Evolutionary conservation across 1,284 basidiomycete species (phyloP), one percentile per base, ranked within the genome.

Genomic region (Sporisorium graminicola): DNA sequence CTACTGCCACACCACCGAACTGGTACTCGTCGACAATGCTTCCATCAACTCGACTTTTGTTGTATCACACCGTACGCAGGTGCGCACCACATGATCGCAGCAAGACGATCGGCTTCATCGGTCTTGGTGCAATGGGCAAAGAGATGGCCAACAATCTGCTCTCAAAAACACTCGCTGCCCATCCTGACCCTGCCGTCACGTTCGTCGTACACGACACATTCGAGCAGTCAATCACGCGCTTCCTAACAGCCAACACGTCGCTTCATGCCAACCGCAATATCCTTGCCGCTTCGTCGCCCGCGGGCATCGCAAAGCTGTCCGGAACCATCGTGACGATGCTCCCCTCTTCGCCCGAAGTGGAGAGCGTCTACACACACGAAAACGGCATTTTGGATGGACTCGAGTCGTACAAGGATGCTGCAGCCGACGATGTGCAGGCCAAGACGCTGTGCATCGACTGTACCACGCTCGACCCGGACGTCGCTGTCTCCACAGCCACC

Each of bases 321-420:
- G 87, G 89, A 43, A 91, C 90, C 10, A 88, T 95, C 50, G 86
- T 95, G 59, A 94, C 93, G 18, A 94, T 95, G 93, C 88, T 95
- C 7, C 94, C 93, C 0, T 94, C 93, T 1, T 93, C 93, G 4
- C 91, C 92, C 0, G 91, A 95, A 70, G 93, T 95, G 51, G 87
- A 89, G 47, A 86, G 88, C 58, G 93, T 94, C 10, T 95, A 94
- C 82, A 86, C 87, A 26, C 87, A 88, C 46, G 81, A 86, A 50
- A 86, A 87, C 31, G 91, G 90, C 0, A 78, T 82, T 60, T 49
- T 80, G 33, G 57, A 78, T 33, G 73, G 76, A n/a, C 47, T 79
- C 10, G 70, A 72, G 22, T 66, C 64, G 22, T 57, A 44, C 49
- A 49, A 51, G 8, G 16, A 64, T 18, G 52, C 70, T 0, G 42